Conservation (phyloP, 345 rosid genomes). For the Salix udensis region DNA sequence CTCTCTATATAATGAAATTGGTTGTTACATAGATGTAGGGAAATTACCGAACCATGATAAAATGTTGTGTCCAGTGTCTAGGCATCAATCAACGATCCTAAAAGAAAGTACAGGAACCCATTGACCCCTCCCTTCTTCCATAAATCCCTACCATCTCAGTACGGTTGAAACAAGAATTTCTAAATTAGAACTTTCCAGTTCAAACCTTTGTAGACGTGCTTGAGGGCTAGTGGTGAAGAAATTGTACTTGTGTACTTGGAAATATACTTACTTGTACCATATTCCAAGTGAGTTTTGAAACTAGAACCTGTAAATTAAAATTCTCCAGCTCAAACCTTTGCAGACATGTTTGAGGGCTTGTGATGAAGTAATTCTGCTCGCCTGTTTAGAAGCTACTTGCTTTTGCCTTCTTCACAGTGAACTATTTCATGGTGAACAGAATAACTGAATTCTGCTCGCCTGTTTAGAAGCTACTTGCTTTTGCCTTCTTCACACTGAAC, state of each 20-base stretch:
- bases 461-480: background rate
- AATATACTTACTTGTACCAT: background rate
- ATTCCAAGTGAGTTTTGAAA: background rate
- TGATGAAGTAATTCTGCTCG: background rate
- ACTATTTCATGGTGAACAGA: background rate
- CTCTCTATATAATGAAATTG: too few species aligned
- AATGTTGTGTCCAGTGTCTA: too few species aligned
- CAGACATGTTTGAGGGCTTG: background rate
- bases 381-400: background rate
- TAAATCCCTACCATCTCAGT: background rate
- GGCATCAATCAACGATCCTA: too few species aligned
- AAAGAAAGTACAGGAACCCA: too few species aligned
- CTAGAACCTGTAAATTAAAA: background rate
- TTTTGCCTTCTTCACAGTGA: background rate
- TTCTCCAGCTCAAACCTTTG: background rate
- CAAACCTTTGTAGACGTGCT: background rate
- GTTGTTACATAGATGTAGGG: too few species aligned
- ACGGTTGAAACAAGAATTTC: background rate
- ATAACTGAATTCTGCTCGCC: background rate
- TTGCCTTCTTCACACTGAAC: background rate
- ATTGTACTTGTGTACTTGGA: background rate
- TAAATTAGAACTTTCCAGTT: background rate
- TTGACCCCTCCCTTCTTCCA: background rate
- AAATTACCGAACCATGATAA: too few species aligned
- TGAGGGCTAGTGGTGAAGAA: background rate